Percentiles rank a stretch among this genome's conserved stretches.
Conservation (phyloP, 2,329 filamentous ascomycete genomes). For the Calonectria ilicicola region DNA sequence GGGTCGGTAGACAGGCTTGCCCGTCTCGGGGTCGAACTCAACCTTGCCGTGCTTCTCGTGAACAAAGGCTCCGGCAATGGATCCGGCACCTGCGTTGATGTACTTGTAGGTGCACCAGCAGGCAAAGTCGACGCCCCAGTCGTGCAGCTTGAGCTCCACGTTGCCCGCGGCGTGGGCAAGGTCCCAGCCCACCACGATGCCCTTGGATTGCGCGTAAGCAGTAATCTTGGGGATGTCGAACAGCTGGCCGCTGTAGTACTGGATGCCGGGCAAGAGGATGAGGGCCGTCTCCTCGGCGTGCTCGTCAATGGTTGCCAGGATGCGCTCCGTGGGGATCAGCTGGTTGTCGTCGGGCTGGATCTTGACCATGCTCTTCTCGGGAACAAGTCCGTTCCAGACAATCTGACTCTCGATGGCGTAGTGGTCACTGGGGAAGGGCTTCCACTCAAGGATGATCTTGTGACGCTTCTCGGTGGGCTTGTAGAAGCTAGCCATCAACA, state of each 20-base stretch:
- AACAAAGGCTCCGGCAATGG: conserved; percentile 84
- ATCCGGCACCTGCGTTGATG: conserved; percentile 85
- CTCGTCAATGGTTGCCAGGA: conserved; percentile 79
- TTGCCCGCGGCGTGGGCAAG: conserved; percentile 90
- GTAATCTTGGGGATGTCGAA: conserved; percentile 89
- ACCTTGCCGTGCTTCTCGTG: conserved; percentile 79
- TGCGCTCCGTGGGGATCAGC: conserved; percentile 77
- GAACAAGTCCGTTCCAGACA: conserved; percentile 74
- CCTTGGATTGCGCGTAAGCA: conserved; percentile 76
- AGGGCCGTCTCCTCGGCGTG: conserved; percentile 81
- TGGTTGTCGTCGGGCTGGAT: conserved; percentile 72
- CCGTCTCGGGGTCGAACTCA: conserved; percentile 50
- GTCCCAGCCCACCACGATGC: conserved; percentile 86
- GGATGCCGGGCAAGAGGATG: conserved; percentile 85
- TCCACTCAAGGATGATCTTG: conserved; percentile 91
- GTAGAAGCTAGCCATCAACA: conserved; percentile 89
- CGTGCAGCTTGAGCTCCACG: conserved; percentile 81
- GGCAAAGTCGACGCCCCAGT: conserved; percentile 93
- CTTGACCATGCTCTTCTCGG: conserved; percentile 77
- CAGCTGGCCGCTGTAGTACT: conserved; percentile 92
- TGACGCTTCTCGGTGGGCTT: conserved; percentile 71
- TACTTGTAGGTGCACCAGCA: conserved; percentile 97
- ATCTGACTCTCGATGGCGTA: conserved; percentile 90
- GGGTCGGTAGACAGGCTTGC: conserved; percentile 63
- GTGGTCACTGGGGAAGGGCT: conserved; percentile 89